Percentiles rank a stretch among this genome's conserved stretches.
phyloP scores from a whole-genome alignment of 441 rosid genomes.

The Jatropha multifida region DNA sequence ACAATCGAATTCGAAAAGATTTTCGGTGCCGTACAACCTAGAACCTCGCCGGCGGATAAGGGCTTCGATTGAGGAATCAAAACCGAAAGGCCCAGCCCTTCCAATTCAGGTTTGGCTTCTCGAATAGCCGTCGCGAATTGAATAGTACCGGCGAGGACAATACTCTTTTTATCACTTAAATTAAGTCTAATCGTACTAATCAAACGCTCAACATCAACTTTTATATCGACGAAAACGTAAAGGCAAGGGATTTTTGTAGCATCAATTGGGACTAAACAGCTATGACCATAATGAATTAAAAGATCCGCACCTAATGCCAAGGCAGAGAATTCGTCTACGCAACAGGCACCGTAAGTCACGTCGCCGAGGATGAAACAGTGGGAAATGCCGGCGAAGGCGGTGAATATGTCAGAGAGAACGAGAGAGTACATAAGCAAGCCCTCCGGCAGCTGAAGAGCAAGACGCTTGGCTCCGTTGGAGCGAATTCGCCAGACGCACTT shows the following conservation, averaged over 20 bases:
- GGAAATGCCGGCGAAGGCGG: conserved; percentile 56
- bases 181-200: conserved; percentile 50
- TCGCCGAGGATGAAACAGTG: conserved; percentile 87
- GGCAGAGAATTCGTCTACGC: conserved; percentile 85
- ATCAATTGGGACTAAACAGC: conserved; percentile 88
- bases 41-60: conserved; percentile 79
- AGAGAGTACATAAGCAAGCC: conserved; percentile 90
- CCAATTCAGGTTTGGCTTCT: conserved; percentile 73
- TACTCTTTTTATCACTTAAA: conserved; percentile 29
- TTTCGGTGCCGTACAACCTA: conserved; percentile 83
- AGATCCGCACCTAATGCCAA: conserved; percentile 74
- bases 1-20: conserved; percentile 15
- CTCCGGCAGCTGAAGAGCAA: conserved; percentile 89
- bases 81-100: conserved; percentile 58
- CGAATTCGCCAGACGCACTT: conserved; percentile 80
- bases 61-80: conserved; percentile 92
- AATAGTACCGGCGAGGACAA: conserved; percentile 80
- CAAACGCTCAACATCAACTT: conserved; percentile 39
- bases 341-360: conserved; percentile 91
- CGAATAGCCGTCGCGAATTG: conserved; percentile 82
- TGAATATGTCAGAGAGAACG: conserved; percentile 81
- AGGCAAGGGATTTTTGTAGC: conserved; percentile 73
- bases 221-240: conserved; percentile 56
- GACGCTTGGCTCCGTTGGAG: conserved; percentile 54
- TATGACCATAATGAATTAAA: conserved; percentile 88